Conservation (phyloP, 2,329 filamentous ascomycete species). For the Stachybotrys chlorohalonatus region DNA sequence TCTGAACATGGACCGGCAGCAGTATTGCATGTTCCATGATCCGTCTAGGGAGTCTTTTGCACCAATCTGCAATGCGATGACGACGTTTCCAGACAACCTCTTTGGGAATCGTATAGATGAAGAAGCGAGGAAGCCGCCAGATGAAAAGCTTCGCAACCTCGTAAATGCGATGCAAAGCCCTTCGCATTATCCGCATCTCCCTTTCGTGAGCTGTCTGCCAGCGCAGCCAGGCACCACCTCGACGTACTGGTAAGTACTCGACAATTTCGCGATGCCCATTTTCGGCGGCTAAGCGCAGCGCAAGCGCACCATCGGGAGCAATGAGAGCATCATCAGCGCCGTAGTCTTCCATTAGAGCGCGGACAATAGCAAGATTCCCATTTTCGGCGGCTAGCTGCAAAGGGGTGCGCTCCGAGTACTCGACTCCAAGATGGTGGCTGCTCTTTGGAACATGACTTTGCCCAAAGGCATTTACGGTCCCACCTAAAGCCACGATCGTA, state of each 20-base stretch:
- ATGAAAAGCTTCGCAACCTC: slow-evolving; percentile 15
- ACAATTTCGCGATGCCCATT: slow-evolving; percentile 34
- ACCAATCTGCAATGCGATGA: slow-evolving; percentile 18
- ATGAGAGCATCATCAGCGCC: slow-evolving; percentile 32
- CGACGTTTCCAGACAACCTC: slow-evolving; percentile 14
- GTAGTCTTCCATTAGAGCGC: slow-evolving; percentile 28
- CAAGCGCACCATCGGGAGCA: slow-evolving; percentile 34
- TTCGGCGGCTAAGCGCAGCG: slow-evolving; percentile 32
- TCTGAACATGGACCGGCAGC: slow-evolving; percentile 16
- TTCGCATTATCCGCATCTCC: slow-evolving; percentile 15
- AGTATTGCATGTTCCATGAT: slow-evolving; percentile 9
- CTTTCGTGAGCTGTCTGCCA: slow-evolving; percentile 22
- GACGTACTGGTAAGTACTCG: slow-evolving; percentile 27
- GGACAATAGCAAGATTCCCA: slow-evolving; percentile 31
- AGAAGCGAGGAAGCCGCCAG: slow-evolving; percentile 19
- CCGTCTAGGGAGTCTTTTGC: slow-evolving; percentile 7
- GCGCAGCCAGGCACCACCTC: slow-evolving; percentile 27
- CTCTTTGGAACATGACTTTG: not conserved
- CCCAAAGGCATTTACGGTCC: slow-evolving; percentile 20
- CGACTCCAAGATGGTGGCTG: not conserved
- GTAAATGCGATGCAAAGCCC: slow-evolving; percentile 12
- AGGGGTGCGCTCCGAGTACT: slow-evolving; percentile 25
- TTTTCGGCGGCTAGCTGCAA: slow-evolving; percentile 32
- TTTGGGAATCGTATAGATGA: slow-evolving; percentile 17
- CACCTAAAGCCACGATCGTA: slow-evolving; percentile 23